These are phyloP conservation scores for Eucommia ulmoides DNA, from an alignment of 257 asterid species.

Conservation along the genomic window DNA sequence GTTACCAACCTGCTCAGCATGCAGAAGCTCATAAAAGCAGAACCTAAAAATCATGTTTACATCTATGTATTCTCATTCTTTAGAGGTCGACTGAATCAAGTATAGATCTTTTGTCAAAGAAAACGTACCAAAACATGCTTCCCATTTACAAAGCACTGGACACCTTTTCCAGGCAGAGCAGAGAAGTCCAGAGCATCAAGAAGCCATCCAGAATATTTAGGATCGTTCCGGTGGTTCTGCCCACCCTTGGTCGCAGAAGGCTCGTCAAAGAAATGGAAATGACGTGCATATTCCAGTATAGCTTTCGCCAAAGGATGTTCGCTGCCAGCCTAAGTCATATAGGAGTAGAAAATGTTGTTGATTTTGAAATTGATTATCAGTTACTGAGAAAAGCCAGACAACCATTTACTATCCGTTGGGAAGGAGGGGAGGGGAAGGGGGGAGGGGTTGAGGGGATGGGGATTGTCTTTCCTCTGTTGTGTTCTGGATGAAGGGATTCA, in stretches of 20 bases:
- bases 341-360: background rate
- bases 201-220: constrained; percentile 80
- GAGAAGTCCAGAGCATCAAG: constrained; percentile 62
- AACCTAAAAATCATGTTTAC: background rate
- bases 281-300: constrained; percentile 79
- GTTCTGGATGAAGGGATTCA: too few relatives aligned
- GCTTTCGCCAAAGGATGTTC: constrained; percentile 97
- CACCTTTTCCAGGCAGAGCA: constrained; percentile 88
- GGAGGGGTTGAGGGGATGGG: too few relatives aligned
- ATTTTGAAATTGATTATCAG: too few relatives aligned
- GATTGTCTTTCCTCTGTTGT: too few relatives aligned
- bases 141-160: constrained; percentile 62
- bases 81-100: background rate
- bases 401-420: too few relatives aligned
- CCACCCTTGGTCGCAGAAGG: constrained; percentile 27
- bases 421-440: too few relatives aligned
- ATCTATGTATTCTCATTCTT: background rate
- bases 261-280: constrained; percentile 86
- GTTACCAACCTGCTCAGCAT: constrained; percentile 64
- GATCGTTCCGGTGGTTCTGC: constrained; percentile 23
- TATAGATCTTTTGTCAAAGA: too few relatives aligned
- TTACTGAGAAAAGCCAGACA: too few relatives aligned
- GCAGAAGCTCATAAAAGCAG: background rate
- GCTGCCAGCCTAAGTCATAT: constrained; percentile 66
- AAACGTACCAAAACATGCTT: constrained; percentile 68